Evolutionary conservation across 371 early-diverging fungal species (phyloP).

Genomic region (Rhizopus sp.): DNA sequence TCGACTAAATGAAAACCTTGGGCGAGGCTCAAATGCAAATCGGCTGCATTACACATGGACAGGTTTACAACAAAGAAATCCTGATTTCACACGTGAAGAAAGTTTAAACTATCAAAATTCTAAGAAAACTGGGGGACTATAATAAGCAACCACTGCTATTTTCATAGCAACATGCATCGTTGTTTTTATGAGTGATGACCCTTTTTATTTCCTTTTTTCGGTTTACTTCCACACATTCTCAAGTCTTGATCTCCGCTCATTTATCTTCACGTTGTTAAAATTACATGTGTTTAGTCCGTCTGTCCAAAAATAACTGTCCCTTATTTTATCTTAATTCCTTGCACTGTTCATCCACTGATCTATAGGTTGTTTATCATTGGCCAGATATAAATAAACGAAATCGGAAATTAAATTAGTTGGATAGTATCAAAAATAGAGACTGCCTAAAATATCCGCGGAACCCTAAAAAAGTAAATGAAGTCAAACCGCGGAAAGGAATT

Average conservation of each 20-base stretch:
- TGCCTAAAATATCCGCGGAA: constrained; percentile 1
- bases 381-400: neutral
- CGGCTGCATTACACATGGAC: too few species aligned
- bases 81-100: too few species aligned
- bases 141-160: too few species aligned
- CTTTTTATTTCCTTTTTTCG: constrained; percentile 2
- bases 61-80: too few species aligned
- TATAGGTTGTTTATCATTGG: neutral
- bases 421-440: neutral
- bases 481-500: constrained; percentile 18
- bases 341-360: too few species aligned
- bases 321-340: too few species aligned
- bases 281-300: neutral
- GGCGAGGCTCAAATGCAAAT: too few species aligned
- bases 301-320: neutral
- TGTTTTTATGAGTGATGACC: neutral
- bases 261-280: constrained; percentile 1
- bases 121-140: too few species aligned
- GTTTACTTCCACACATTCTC: neutral
- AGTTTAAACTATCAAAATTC: too few species aligned
- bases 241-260: neutral
- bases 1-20: too few species aligned
- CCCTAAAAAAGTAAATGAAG: neutral
- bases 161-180: neutral
- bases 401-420: neutral